phyloP scores from a whole-genome alignment of 176 grass and related monocot species.

The Hordeum marinum region DNA sequence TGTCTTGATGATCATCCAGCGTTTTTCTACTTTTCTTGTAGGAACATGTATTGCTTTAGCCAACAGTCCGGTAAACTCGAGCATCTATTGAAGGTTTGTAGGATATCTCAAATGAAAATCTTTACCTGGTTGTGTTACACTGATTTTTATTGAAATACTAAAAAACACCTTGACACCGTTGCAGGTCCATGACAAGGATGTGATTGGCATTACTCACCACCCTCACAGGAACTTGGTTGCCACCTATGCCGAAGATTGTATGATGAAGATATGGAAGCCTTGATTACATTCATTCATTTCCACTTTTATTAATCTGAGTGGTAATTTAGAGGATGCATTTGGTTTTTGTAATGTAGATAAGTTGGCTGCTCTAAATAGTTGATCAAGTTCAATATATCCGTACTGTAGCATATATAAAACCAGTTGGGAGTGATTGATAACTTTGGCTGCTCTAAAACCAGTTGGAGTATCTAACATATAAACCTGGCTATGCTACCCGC shows the following conservation, averaged over 20 bases:
- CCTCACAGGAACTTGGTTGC: constrained; percentile 92
- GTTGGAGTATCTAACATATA: no score
- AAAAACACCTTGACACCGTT: background rate
- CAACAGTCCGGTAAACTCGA: constrained; percentile 91
- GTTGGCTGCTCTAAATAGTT: background rate
- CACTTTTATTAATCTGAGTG: background rate
- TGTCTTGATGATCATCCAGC: background rate
- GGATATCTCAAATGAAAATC: background rate
- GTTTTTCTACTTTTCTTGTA: constrained; percentile 26
- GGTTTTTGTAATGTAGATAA: constrained; percentile 29
- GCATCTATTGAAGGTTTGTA: constrained; percentile 93
- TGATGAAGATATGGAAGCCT: constrained; percentile 96
- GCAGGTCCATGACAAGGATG: constrained; percentile 85
- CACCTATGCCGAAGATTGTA: constrained; percentile 86
- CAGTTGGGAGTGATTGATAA: background rate
- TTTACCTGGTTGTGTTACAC: background rate
- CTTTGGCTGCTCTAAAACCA: no score
- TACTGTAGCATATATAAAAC: constrained; percentile 6
- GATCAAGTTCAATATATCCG: background rate
- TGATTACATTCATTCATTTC: constrained; percentile 25
- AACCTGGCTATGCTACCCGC: no score
- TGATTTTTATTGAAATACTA: constrained; percentile 3
- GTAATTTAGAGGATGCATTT: constrained; percentile 17
- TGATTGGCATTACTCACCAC: constrained; percentile 86
- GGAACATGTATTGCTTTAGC: constrained; percentile 99